Base-by-base conservation (phyloP, 106 monocot genomes). In the Gastrodia elata region DNA sequence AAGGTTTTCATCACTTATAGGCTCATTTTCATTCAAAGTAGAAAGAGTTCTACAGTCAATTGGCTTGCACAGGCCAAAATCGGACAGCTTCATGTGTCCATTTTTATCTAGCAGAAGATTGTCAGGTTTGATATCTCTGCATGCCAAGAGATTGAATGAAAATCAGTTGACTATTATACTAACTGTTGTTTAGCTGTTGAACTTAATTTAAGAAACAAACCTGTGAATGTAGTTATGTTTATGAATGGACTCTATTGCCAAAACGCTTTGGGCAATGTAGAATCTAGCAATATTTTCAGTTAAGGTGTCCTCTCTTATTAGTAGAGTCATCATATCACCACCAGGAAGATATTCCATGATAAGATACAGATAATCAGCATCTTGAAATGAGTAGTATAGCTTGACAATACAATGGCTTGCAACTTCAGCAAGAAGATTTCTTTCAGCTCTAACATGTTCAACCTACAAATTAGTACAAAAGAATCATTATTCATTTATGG, bases 301-400 rank as follows among this genome's bases (percentile, higher is more conserved):
- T 57, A 97, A 85, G 20, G 90, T 97, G 67, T 97, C 97, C 70
- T 97, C 97, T 78, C 97, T 82, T 77, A 93, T 97, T 36, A 97
- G 90, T 68, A 97, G 83, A 52, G 97, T 97, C 97, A 97, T 97
- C 93, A 97, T 85, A 71, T 97, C 97, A 43, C 97, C 97, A 74
- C 97, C 97, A 76, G 97, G 97, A 72, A 97, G 85, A 80, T 69
- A 69, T 41, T 69, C 69, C 69, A 69, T 69, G 69, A 69, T 69
- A 2, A 69, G 40, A 75, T 97, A 97, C 28, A 97, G 77, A 68
- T 90, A 93, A 68, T 97, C 97, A 20, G 82, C 80, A 80, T 97
- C 97, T 93, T 97, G 97, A 80, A 97, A 97, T 65, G 97, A 97
- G 78, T 97, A 97, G 74, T 97, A 97, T 4, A 97, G 84, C 74